phyloP scores from a whole-genome alignment of 2,329 filamentous ascomycete species.

The Aspergillus unguis region DNA sequence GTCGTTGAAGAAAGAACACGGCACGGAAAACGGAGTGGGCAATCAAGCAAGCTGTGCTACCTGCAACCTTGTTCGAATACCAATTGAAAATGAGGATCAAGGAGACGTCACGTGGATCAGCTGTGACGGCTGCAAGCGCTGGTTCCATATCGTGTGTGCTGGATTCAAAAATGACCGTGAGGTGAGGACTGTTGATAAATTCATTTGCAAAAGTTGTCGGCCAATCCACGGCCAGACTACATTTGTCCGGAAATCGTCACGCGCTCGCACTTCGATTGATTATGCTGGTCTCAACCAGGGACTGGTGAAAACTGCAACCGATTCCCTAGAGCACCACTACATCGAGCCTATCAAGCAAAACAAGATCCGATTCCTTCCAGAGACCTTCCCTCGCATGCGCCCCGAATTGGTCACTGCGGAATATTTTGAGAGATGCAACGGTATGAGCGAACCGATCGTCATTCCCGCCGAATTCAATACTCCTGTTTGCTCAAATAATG shows the following conservation, averaged over 20 bases:
- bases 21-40: constrained; percentile 25
- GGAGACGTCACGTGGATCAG: constrained; percentile 60
- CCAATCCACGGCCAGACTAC: constrained; percentile 61
- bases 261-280: constrained; percentile 64
- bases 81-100: constrained; percentile 51
- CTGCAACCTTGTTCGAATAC: constrained; percentile 55
- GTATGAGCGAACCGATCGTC: constrained; percentile 65
- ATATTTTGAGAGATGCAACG: constrained; percentile 60
- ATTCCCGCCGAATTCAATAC: constrained; percentile 62
- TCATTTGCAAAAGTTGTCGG: constrained; percentile 60
- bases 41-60: constrained; percentile 53
- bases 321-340: constrained; percentile 65
- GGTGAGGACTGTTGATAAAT: constrained; percentile 65
- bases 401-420: constrained; percentile 62
- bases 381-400: constrained; percentile 62
- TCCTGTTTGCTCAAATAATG: constrained; percentile 32
- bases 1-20: constrained; percentile 29
- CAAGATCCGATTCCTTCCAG: constrained; percentile 58
- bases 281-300: constrained; percentile 67
- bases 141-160: constrained; percentile 66
- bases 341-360: constrained; percentile 65
- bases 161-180: constrained; percentile 63
- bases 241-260: constrained; percentile 63
- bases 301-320: constrained; percentile 61
- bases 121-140: constrained; percentile 65